Conservation (phyloP, 768 basidiomycete genomes). For the Myochromella boudieri region DNA sequence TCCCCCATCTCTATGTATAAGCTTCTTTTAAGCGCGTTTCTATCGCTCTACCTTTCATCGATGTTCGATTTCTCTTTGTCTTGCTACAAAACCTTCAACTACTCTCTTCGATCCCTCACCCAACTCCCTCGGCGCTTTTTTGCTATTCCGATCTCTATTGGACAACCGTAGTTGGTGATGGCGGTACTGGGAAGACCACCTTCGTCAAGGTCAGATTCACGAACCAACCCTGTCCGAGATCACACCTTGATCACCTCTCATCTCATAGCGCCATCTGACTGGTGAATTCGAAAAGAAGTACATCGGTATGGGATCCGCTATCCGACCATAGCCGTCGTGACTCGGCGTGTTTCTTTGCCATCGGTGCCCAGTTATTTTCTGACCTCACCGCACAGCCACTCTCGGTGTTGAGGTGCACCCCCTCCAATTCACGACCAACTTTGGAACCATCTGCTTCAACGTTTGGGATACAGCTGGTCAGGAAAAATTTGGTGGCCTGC, state of each 20-base stretch:
- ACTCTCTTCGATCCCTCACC: constrained; percentile 12
- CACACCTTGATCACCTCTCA: constrained; percentile 51
- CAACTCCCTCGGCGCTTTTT: too few species aligned
- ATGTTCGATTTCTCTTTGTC: constrained; percentile 36
- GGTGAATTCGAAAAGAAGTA: constrained; percentile 99
- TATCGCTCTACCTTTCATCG: constrained; percentile 47
- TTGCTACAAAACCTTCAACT: constrained; percentile 15
- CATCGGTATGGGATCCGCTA: constrained; percentile 66
- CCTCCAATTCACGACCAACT: constrained; percentile 94
- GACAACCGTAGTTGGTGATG: constrained; percentile 76
- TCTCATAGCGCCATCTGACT: constrained; percentile 87
- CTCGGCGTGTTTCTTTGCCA: constrained; percentile 13
- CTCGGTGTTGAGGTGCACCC: constrained; percentile 99
- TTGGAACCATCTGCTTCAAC: constrained; percentile 98
- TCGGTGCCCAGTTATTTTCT: constrained; percentile 16
- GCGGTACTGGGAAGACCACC: constrained; percentile 97
- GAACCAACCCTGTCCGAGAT: constrained; percentile 36
- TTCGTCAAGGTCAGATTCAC: constrained; percentile 83
- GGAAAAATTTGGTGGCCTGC: constrained; percentile 99
- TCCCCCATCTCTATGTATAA: constrained; percentile 5
- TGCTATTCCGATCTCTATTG: constrained; percentile 23
- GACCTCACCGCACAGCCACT: constrained; percentile 62
- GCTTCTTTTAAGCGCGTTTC: constrained; percentile 25
- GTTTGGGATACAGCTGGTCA: constrained; percentile 99
- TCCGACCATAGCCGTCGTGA: constrained; percentile 17